Evolutionary conservation across 495 filamentous ascomycete genomes (phyloP), one percentile per base, ranked within the genome.

Genomic region (Pseudomonodictys pantanalensis): DNA sequence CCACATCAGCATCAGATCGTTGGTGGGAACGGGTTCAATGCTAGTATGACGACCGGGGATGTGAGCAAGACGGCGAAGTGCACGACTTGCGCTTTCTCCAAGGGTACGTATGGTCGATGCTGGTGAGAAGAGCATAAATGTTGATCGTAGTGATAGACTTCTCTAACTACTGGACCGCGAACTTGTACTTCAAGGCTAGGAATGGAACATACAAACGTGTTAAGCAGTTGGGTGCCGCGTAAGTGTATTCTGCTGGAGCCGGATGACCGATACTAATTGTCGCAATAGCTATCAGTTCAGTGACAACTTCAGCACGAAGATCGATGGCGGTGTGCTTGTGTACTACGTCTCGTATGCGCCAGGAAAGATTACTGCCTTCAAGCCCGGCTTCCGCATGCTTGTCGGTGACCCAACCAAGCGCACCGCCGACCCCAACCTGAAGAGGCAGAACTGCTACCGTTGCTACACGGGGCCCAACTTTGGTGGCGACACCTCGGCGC

Each of bases 1-100:
- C 67, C 71, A 1, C 73, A 76, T 49, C 66, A 71, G 46, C 75
- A 78, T 46, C 76, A 79, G 53, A 73, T 79, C 28, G 75, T 77
- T 5, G 75, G 76, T 17, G 75, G 76, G 8, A 62, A 62, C 46
- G 23, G 11, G 22, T 62, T 62, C 43, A 62, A 62, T 45, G 33
- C 46, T 18, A 42, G 43, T 2, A 62, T 62, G 59, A 51, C 52
- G n/a, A 56, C 59, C 2, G 46, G 53, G 12, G 59, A 62, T 39
- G 53, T 62, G 24, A 52, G 52, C 3, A 22, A 30, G 2, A 35
- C n/a, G 3, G 52, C 59, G 35, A 26, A 42, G 6, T 62, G 59
- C 52, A 62, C 59, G 12, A 62, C 59, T 24, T 62, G 59, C 25
- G 43, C 42, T 8, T 62, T 62, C 28, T 17, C 22, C 32, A 20